Conservation (phyloP, 306 rosid species). For the cucumber (Cucumis sativus) region Cucumber_9930_V3 NC_026660.2:30171001-30171500, state of each 20-base stretch:
- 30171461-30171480: background rate
- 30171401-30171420: no score
- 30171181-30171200: background rate
- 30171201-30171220: background rate
- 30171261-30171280: background rate
- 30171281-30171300: no score
- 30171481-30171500: background rate
- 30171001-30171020: constrained; percentile 74
- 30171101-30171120: constrained; percentile 23
- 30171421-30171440: background rate
- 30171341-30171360: no score
- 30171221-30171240: background rate
- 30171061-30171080: constrained; percentile 61
- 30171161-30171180: background rate
- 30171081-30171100: constrained; percentile 60
- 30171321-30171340: no score
- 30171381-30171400: no score
- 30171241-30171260: background rate
- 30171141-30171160: background rate
- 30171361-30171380: no score
- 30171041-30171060: constrained; percentile 71
- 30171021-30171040: constrained; percentile 83
- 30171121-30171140: background rate
- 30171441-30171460: background rate
- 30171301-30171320: no score